Conservation (phyloP, 2,329 filamentous ascomycete species). For the Acrocalymma vagum region DNA sequence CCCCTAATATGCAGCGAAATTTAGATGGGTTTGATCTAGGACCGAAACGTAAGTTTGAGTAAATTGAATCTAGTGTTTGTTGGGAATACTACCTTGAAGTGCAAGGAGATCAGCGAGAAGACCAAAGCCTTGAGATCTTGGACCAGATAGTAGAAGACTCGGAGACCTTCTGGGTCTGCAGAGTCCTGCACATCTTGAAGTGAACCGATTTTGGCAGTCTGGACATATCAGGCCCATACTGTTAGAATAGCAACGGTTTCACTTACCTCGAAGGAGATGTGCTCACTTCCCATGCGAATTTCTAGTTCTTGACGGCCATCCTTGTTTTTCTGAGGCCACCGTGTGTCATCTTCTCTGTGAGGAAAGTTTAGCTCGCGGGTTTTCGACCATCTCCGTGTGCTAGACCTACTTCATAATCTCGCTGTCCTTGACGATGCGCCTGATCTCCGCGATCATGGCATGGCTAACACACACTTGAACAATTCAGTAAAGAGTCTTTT, state of each 20-base stretch:
- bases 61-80: background rate
- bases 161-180: slow-evolving; percentile 90
- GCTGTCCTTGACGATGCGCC: slow-evolving; percentile 94
- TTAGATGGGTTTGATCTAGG: slow-evolving; percentile 76
- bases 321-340: slow-evolving; percentile 99
- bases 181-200: slow-evolving; percentile 97
- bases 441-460: slow-evolving; percentile 90
- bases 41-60: slow-evolving; percentile 12
- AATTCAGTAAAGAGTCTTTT: slow-evolving; percentile 8
- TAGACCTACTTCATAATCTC: slow-evolving; percentile 89
- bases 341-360: slow-evolving; percentile 90
- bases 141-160: slow-evolving; percentile 98
- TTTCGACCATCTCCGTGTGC: background rate
- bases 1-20: slow-evolving; percentile 9
- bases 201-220: slow-evolving; percentile 99
- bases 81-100: slow-evolving; percentile 78
- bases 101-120: slow-evolving; percentile 93
- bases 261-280: slow-evolving; percentile 94
- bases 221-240: slow-evolving; percentile 23
- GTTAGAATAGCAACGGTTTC: background rate
- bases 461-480: slow-evolving; percentile 91
- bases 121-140: slow-evolving; percentile 97
- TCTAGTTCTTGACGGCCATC: slow-evolving; percentile 96
- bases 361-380: slow-evolving; percentile 30
- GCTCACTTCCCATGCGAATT: slow-evolving; percentile 90